A percentile compares a stretch with the other conserved stretches of the same genome.
Evolutionary conservation across 2,329 filamentous ascomycete genomes (phyloP).

Genomic region (Geosmithia morbida): DNA sequence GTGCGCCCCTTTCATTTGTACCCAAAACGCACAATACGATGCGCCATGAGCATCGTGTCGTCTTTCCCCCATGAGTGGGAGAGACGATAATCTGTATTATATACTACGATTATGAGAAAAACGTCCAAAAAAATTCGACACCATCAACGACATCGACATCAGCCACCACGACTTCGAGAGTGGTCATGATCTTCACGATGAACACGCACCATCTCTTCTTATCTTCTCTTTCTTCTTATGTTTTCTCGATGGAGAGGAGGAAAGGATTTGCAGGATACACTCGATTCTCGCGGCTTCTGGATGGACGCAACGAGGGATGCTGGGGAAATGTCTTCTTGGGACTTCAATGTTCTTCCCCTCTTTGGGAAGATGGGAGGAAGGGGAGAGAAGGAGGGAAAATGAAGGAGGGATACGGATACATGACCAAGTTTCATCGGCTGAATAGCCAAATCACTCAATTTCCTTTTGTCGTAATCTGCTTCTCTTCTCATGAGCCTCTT

Average conservation of each 20-base stretch:
- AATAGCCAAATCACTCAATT: not conserved
- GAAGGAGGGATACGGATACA: not conserved
- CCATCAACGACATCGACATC: not conserved
- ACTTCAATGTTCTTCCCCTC: no score
- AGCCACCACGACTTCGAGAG: not conserved
- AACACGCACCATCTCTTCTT: no score
- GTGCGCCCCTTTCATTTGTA: constrained; percentile 4
- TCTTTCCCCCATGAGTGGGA: not conserved
- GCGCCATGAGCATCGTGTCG: not conserved
- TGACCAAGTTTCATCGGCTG: not conserved
- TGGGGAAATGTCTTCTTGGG: no score
- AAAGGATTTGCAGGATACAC: no score
- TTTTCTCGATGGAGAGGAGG: no score
- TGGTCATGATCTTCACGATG: no score
- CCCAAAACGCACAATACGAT: not conserved
- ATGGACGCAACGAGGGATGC: constrained; percentile 1
- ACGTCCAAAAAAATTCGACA: constrained; percentile 1
- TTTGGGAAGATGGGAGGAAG: no score
- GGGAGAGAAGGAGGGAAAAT: not conserved
- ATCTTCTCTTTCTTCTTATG: no score
- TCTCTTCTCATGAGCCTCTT: not conserved
- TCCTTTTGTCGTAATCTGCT: no score
- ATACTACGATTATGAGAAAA: constrained; percentile 1
- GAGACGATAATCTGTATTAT: not conserved
- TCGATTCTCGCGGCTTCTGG: not conserved